Base-by-base conservation (phyloP, 768 basidiomycete genomes). In the Trametes gibbosa region DNA sequence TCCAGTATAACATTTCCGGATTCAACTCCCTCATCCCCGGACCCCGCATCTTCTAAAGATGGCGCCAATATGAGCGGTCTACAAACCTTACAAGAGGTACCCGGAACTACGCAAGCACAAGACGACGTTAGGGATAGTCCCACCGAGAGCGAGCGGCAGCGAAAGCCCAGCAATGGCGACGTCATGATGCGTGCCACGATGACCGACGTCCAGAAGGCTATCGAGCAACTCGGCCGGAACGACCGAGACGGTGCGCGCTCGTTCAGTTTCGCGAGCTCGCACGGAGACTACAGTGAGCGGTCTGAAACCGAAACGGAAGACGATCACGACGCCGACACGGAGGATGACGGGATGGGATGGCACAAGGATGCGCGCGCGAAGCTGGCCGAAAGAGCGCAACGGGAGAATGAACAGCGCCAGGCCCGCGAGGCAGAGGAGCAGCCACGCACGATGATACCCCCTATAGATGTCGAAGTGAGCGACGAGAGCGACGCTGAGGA, bases 111-210 rank as follows among this genome's bases (percentile, higher is more conserved):
- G 8, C 23, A 56, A 48, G 29, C 50, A 3, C 49, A 53, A 48
- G 17, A 52, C 64, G 32, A 62, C 19, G 46, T 72, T 62, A 48
- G 70, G 55, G 42, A 69, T 59, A 40, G 68, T 56, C 52, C 48
- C 42, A 45, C 59, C 37, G 27, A 62, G 40, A 56, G 64, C 41
- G 62, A 65, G 81, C 45, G 56, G 10, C 49, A 57, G 35, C 56
- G 61, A 13, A 62, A 45, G 40, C 56, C 56, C 32, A 62, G 61
- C 41, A 51, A 54, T 19, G 80, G 75, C 14, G 84, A 83, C 60
- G 82, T 89, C 56, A 93, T 96, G 90, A 93, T 96, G 90, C 83
- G 84, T 39, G 90, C 87, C 1, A 96, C 93, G 2, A 81, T 95
- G 80, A 92, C 89, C 2, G 92, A 95, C 57, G 90, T 96, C 6